Percentiles rank a stretch among this genome's conserved stretches.
Conservation (phyloP, 257 asterid species). For the Orobanche coerulescens region DNA sequence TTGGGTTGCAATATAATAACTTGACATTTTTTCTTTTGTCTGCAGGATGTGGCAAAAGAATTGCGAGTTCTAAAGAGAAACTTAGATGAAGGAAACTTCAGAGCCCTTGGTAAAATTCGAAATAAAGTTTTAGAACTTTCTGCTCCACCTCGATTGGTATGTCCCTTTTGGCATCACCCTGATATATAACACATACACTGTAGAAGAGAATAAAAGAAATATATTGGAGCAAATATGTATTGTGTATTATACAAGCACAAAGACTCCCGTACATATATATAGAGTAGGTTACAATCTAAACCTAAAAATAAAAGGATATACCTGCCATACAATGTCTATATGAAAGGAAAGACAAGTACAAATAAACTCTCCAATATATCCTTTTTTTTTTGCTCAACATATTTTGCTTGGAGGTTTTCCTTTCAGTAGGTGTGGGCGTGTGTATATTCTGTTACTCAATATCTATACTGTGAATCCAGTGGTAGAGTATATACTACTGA, state of each 20-base stretch:
- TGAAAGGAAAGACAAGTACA: too few species aligned
- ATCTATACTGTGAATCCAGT: background rate
- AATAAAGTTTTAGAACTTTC: constrained; percentile 63
- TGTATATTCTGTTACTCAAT: constrained; percentile 9
- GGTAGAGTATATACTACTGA: background rate
- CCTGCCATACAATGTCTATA: too few species aligned
- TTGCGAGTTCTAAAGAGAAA: constrained; percentile 44
- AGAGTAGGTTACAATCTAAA: too few species aligned
- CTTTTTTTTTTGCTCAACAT: too few species aligned
- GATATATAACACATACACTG: background rate
- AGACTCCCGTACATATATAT: too few species aligned
- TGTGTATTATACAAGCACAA: too few species aligned
- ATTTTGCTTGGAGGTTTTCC: background rate
- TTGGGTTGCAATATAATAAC: constrained; percentile 5
- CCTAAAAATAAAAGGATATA: too few species aligned
- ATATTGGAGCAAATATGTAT: constrained; percentile 3
- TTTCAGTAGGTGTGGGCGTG: background rate
- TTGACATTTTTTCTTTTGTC: constrained; percentile 10
- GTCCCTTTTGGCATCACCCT: constrained; percentile 18
- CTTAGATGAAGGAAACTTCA: constrained; percentile 53
- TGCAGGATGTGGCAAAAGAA: constrained; percentile 70
- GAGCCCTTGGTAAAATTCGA: constrained; percentile 69
- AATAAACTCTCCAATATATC: too few species aligned
- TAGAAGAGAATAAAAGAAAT: too few species aligned
- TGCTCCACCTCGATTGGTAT: constrained; percentile 85